Conservation (phyloP, 176 grass and related monocot genomes). For the Musa troglodytarum region DNA sequence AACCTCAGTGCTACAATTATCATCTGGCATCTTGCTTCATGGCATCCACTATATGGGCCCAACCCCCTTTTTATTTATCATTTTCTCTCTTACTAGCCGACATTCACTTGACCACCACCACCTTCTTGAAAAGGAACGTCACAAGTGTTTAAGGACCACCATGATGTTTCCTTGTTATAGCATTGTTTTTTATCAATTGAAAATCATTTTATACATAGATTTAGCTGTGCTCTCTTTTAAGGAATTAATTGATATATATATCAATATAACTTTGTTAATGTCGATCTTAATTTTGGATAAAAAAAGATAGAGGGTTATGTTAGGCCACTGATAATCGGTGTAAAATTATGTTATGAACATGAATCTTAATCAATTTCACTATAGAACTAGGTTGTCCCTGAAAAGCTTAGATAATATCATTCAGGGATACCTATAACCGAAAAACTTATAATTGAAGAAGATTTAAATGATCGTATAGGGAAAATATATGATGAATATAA, state of each 20-base stretch:
- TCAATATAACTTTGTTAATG: neutral
- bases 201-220: neutral
- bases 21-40: constrained; percentile 1
- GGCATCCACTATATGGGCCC: constrained; percentile 6
- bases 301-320: no score
- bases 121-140: neutral
- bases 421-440: no score
- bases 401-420: no score
- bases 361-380: no score
- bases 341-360: no score
- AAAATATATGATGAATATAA: no score
- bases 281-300: no score
- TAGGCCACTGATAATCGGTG: no score
- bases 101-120: constrained; percentile 3
- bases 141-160: constrained; percentile 11
- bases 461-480: no score
- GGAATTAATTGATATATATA: neutral
- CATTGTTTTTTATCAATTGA: neutral
- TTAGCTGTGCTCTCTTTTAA: neutral
- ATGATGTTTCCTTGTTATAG: neutral
- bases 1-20: neutral
- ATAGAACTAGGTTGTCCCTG: no score
- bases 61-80: neutral
- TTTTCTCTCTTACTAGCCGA: neutral
- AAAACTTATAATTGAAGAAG: no score